Evolutionary conservation across 164 flowering plant species (phyloP).

Genomic region (Stephania cephalantha): DNA sequence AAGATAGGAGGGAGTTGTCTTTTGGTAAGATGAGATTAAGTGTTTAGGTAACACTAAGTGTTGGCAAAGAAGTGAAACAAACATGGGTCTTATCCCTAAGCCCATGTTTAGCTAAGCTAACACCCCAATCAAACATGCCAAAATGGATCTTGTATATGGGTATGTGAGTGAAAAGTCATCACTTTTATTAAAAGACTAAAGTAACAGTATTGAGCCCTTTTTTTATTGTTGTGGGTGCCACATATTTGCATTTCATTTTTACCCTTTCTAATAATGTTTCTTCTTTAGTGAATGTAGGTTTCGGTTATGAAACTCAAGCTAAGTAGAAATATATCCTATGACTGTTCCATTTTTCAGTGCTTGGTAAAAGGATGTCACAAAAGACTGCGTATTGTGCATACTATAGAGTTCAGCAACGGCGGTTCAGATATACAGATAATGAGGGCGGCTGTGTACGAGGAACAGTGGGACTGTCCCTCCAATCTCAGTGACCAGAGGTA

Average conservation of each 20-base stretch:
- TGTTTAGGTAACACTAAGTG: no score
- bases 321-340: not conserved
- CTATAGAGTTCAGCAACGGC: constrained; percentile 80
- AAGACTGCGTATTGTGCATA: constrained; percentile 87
- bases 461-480: constrained; percentile 74
- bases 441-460: constrained; percentile 92
- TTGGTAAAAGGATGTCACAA: constrained; percentile 95
- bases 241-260: not conserved
- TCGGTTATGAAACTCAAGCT: not conserved
- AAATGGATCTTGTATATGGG: not conserved
- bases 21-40: no score
- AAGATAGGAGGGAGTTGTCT: no score
- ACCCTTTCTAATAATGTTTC: not conserved
- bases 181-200: no score
- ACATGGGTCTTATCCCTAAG: no score
- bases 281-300: no score
- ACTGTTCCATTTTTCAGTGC: constrained; percentile 42
- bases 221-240: not conserved
- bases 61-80: no score
- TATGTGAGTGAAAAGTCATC: not conserved
- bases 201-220: no score
- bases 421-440: constrained; percentile 85
- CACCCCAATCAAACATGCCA: no score
- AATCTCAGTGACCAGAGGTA: constrained; percentile 57
- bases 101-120: no score